These are phyloP conservation scores for Letharia lupina DNA, from an alignment of 495 filamentous ascomycete genomes.

Conservation along the genomic window DNA sequence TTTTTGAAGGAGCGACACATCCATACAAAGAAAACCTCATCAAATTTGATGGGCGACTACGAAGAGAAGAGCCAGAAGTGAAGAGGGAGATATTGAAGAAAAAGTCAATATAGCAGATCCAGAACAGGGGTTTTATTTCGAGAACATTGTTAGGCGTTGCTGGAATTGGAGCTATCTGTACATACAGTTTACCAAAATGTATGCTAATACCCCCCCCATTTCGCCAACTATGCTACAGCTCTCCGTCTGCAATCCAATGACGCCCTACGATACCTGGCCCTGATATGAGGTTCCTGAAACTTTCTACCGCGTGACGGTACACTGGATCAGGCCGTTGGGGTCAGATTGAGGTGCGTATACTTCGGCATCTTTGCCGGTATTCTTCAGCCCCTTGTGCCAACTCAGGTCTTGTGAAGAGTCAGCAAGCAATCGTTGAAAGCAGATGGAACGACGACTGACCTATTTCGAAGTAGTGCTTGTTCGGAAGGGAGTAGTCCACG, in stretches of 20 bases:
- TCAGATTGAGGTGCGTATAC: conserved; percentile 89
- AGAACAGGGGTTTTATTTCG: neutral
- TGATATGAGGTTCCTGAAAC: neutral
- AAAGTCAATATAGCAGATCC: conserved; percentile 20
- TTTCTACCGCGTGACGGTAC: conserved; percentile 65
- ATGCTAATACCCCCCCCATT: neutral
- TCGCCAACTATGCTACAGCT: neutral
- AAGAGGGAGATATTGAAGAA: conserved; percentile 28
- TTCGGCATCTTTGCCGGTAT: conserved; percentile 93
- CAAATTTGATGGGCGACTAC: conserved; percentile 44
- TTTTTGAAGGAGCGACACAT: conserved; percentile 83
- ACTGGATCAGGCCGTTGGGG: conserved; percentile 94
- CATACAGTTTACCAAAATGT: neutral
- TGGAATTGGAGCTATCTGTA: neutral
- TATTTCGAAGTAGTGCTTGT: conserved; percentile 98
- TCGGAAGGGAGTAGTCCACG: conserved; percentile 79
- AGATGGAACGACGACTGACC: conserved; percentile 46
- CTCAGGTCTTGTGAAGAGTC: conserved; percentile 40
- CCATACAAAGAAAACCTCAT: conserved; percentile 87
- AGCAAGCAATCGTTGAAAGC: conserved; percentile 1
- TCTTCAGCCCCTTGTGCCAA: conserved; percentile 96
- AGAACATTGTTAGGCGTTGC: conserved; percentile 2
- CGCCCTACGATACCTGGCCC: neutral
- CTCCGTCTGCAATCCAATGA: neutral
- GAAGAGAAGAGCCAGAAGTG: conserved; percentile 38